Evolutionary conservation across 805 yeast genomes (phyloP), one percentile per base, ranked within the genome.

Genomic region (Yamadazyma ubonensis): DNA sequence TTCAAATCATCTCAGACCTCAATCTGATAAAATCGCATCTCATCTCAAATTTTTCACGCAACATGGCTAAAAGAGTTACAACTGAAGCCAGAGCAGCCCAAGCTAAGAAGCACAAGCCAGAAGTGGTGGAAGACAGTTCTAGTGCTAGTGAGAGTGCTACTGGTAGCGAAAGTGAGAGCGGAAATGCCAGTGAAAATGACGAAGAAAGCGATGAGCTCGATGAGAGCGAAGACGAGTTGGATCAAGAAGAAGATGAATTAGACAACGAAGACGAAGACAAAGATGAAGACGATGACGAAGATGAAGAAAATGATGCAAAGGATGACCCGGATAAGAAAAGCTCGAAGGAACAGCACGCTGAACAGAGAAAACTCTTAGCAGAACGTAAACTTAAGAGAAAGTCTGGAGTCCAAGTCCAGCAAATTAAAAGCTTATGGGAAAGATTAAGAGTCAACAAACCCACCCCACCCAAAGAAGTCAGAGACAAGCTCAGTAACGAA

Each of bases 391-490:
- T 87, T 49, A 79, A 81, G 58, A 81, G 96, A 69, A 86, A 84
- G 58, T 76, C 93, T n/a, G 98, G 97, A 53, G 66, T 67, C 26
- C 86, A 84, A 63, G 89, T 91, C 36, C 88, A 86, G 61, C 76
- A 79, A 50, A 88, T 91, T 63, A 91, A 91, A 62, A 71, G 75
- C 22, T 59, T 91, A 30, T 91, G 99, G 99, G 98, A 90, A 70
- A 80, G 78, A 60, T 71, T 91, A 54, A 79, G 98, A 64, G 91
- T 85, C 23, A 86, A 86, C 53, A 80, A 76, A 43, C 95, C 95
- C 29, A 81, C 90, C 17, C 70, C 89, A 40, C 85, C 95, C 34
- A 81, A 84, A 51, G 81, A 75, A 43, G 74, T 80, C 11, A 79
- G 96, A 60, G 83, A 82, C 47, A 83, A 83, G 61, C 70, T 89